Base-by-base conservation (phyloP, 257 asterid species). In the Eustoma russellianum region DNA sequence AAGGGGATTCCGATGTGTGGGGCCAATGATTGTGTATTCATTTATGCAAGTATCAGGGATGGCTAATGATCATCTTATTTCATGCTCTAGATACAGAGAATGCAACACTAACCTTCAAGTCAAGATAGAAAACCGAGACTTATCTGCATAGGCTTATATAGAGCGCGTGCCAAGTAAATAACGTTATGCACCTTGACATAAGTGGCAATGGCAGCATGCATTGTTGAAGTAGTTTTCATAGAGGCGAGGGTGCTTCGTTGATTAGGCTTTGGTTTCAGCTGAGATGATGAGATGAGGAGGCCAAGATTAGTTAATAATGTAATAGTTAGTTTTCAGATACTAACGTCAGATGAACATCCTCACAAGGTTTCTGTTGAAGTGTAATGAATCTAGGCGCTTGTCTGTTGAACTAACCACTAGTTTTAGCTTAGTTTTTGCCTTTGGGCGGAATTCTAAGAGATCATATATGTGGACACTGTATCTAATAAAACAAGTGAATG, bases 31-130 rank as follows among this genome's bases (percentile, higher is more conserved):
- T 12, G 78, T 85, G 60, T 82, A 83, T 68, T 82, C 92, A 7
- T 85, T 85, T 50, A 85, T 88, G 94, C 94, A 88, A 65, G 91
- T 67, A 17, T 70, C 91, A 5, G 95, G 93, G 44, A 44, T 85
- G 66, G 91, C 75, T 56, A 82, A 80, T 58, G 86, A 79, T 65
- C 95, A 88, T 57, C 88, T 83, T 17, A 51, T 61, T 13, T 70
- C 82, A 10, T 85, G 94, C 78, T 85, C 77, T 68, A 77, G 94
- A 75, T 73, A 73, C 88, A 72, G 56, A 9, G 74, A 63, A 67
- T 78, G 81, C 62, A 64, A 48, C 67, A 59, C 14, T 10, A 41
- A 41, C 64, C 55, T 64, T 17, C 63, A 61, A 17, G 49, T 50
- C 7, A 56, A 46, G 57, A 46, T 30, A 24, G 62, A 18, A 57